These are phyloP conservation scores for Xanthoconium separans DNA, from an alignment of 1,284 basidiomycete species.

Conservation along the genomic window DNA sequence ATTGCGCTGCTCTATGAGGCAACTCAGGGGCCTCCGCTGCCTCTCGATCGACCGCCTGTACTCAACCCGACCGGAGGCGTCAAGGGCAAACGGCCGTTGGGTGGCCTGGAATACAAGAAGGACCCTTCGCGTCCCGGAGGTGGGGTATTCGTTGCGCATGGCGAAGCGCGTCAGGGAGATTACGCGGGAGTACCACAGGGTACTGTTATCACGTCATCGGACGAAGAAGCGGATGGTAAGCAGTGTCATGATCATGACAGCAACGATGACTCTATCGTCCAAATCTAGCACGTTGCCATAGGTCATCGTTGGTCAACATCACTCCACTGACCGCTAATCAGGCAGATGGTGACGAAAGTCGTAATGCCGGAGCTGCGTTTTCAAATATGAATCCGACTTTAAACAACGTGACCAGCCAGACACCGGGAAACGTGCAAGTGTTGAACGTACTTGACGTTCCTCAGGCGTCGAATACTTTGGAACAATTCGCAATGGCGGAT, in stretches of 20 bases:
- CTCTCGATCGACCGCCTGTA: conserved; percentile 54
- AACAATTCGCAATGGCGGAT: conserved; percentile 68
- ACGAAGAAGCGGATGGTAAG: conserved; percentile 53
- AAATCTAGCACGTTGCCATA: conserved; percentile 19
- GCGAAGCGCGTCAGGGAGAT: conserved; percentile 42
- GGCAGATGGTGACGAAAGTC: conserved; percentile 24
- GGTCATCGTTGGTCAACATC: conserved; percentile 50
- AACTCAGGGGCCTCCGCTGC: conserved; percentile 67
- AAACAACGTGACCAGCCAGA: conserved; percentile 40
- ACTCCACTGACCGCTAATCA: conserved; percentile 42
- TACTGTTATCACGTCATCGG: conserved; percentile 55
- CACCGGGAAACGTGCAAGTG: conserved; percentile 62
- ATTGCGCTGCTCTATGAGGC: conserved; percentile 91
- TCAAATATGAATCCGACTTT: conserved; percentile 67
- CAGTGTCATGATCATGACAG: conserved; percentile 28
- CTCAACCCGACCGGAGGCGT: conserved; percentile 77
- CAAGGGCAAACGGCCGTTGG: conserved; percentile 51
- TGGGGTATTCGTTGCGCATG: conserved; percentile 78
- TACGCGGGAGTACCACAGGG: conserved; percentile 63
- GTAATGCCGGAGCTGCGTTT: conserved; percentile 17
- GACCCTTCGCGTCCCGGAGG: conserved; percentile 78
- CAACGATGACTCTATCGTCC: conserved; percentile 23
- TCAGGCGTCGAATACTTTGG: conserved; percentile 51
- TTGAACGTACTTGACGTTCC: conserved; percentile 70
- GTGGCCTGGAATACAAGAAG: conserved; percentile 67